Percentiles rank a stretch among this genome's conserved stretches.
Conservation (phyloP, 1,284 basidiomycete genomes). For the Papiliotrema flavescens region DNA sequence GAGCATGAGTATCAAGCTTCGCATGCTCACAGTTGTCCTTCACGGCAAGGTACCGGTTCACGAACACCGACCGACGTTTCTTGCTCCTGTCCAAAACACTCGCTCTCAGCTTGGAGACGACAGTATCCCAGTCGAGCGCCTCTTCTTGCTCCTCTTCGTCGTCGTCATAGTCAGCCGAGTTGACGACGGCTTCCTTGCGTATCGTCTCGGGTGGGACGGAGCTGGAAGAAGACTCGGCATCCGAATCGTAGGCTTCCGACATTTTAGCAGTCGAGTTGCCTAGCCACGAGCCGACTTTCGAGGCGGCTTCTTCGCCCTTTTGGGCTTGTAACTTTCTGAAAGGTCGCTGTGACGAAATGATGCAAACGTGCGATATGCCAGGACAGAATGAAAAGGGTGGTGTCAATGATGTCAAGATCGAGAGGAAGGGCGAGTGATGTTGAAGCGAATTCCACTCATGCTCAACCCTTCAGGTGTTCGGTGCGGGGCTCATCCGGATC, state of each 20-base stretch:
- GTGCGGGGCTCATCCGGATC: too few species aligned
- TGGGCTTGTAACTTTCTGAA: slow-evolving; percentile 41
- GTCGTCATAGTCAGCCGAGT: slow-evolving; percentile 20
- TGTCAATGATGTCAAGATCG: background rate
- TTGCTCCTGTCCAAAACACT: slow-evolving; percentile 31
- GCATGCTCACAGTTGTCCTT: slow-evolving; percentile 30
- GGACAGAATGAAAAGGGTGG: background rate
- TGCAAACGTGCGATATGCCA: background rate
- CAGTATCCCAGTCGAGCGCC: slow-evolving; percentile 36
- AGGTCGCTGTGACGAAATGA: slow-evolving; percentile 14
- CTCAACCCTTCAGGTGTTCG: too few species aligned
- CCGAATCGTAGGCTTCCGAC: slow-evolving; percentile 38
- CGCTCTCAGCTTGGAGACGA: slow-evolving; percentile 26
- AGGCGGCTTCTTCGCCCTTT: slow-evolving; percentile 36
- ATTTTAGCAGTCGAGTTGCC: slow-evolving; percentile 25
- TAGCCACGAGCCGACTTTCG: slow-evolving; percentile 48
- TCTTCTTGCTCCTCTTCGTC: slow-evolving; percentile 21
- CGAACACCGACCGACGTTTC: slow-evolving; percentile 37
- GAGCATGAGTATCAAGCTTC: too few species aligned
- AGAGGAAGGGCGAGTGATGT: too few species aligned
- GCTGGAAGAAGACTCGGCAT: slow-evolving; percentile 18
- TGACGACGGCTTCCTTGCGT: background rate
- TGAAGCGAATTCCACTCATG: too few species aligned
- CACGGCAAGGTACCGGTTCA: slow-evolving; percentile 35
- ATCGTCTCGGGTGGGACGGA: slow-evolving; percentile 1